Conservation (phyloP, 2,329 filamentous ascomycete species). For the Calonectria pteridis region DNA sequence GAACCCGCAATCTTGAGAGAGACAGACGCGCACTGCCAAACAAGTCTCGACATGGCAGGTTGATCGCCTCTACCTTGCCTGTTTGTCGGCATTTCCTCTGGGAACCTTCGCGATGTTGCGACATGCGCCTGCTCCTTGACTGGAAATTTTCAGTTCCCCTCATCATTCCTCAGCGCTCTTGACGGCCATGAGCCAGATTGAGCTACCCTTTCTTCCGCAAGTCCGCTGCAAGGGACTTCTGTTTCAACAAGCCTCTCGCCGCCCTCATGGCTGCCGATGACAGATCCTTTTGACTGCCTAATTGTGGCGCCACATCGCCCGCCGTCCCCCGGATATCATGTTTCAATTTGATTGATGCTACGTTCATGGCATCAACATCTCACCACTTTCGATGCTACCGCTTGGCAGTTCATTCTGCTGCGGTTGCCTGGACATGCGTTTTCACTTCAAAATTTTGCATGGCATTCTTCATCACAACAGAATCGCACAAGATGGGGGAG, state of each 20-base stretch:
- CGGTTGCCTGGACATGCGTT: not conserved
- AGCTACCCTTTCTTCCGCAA: not conserved
- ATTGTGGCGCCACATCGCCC: not conserved
- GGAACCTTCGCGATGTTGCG: not conserved
- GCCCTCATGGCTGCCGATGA: not conserved
- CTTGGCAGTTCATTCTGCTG: not conserved
- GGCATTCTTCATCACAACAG: not conserved
- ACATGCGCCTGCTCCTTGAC: not conserved
- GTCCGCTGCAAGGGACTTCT: not conserved
- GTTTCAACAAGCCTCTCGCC: not conserved
- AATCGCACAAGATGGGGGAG: not conserved
- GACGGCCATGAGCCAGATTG: not conserved
- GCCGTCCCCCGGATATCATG: not conserved
- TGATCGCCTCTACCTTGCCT: not conserved
- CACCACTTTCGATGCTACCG: not conserved
- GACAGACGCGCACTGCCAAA: not conserved
- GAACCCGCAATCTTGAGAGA: not conserved
- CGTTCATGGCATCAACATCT: not conserved
- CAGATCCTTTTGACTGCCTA: not conserved
- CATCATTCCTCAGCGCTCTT: not conserved
- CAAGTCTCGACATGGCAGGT: not conserved
- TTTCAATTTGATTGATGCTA: constrained; percentile 17
- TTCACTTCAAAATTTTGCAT: not conserved
- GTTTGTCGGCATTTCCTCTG: not conserved
- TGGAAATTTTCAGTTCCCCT: not conserved